Evolutionary conservation across 768 basidiomycete species (phyloP), one percentile per base, ranked within the genome.

Genomic region (Lactarius trivialis): DNA sequence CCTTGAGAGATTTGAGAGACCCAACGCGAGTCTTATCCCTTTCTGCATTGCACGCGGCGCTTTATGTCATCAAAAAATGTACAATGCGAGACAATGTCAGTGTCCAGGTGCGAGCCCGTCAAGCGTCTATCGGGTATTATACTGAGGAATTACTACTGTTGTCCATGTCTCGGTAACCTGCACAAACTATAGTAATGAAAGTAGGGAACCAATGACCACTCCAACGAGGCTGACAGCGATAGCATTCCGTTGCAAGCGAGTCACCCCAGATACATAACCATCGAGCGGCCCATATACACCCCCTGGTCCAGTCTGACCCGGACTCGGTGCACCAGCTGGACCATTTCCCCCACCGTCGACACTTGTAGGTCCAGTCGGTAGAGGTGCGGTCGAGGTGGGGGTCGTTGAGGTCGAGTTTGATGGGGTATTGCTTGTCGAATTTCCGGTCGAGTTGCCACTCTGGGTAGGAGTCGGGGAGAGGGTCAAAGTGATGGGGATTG

Each of bases 241-340:
- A 6, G 78, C 73, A 62, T 81, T 82, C 65, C 74, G 69, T 43
- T 76, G 76, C 41, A 85, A 75, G 1, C 76, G 73, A 2, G 75
- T 67, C 7, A 82, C 88, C 14, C 78, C 80, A 32, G 85, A 81
- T 64, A 83, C 84, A 73, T 84, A 89, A 56, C 76, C 72, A 68
- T 91, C 88, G 52, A 78, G 77, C 52, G 88, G 88, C n/a, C 88
- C 88, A 63, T 78, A 86, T 37, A 79, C 73, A 30, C 82, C 85
- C 19, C 71, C 66, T 5, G 71, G 54, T 48, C 73, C 78, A 21
- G 75, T 65, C 53, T 76, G 73, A 24, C 87, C 88, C 28, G 88
- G 88, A 50, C 75, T 72, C 11, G 88, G 88, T 2, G 88, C 88
- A 28, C 82, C 82, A 7, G 73, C 68, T 4, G 73, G 60, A 15